Percentiles rank a stretch among this genome's conserved stretches.
phyloP scores from a whole-genome alignment of 2,329 filamentous ascomycete species.

The Fusarium xyrophilum region DNA sequence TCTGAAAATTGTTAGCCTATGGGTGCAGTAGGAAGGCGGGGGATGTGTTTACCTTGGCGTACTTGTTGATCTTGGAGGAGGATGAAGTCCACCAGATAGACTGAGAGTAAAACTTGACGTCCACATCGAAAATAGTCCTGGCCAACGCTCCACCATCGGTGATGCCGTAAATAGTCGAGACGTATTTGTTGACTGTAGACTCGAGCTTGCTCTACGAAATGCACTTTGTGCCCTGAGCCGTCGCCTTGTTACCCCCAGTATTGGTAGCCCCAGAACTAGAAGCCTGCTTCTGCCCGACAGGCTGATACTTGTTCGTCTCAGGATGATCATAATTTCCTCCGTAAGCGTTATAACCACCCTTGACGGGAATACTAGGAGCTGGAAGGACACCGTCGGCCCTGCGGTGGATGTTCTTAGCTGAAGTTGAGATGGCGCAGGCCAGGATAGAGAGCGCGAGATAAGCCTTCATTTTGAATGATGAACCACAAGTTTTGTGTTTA shows the following conservation, averaged over 20 bases:
- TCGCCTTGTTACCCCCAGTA: not conserved
- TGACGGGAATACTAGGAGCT: constrained; percentile 11
- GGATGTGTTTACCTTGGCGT: constrained; percentile 11
- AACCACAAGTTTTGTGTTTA: not conserved
- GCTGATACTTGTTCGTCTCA: constrained; percentile 20
- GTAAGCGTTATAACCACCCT: constrained; percentile 21
- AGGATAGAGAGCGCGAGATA: constrained; percentile 16
- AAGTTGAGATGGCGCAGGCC: constrained; percentile 21
- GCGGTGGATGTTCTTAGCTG: constrained; percentile 16
- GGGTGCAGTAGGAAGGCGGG: accelerated
- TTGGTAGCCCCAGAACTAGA: not conserved
- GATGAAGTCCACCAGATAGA: constrained; percentile 31
- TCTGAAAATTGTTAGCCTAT: not conserved
- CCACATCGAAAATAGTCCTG: constrained; percentile 14
- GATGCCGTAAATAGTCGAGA: constrained; percentile 28
- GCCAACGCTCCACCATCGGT: constrained; percentile 24
- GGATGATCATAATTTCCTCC: constrained; percentile 29
- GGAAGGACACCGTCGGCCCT: constrained; percentile 12
- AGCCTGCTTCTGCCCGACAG: constrained; percentile 16
- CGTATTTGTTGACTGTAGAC: constrained; percentile 31
- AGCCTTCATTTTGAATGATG: constrained; percentile 20
- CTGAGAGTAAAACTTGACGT: constrained; percentile 32
- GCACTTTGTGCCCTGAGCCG: not conserved
- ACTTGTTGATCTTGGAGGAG: constrained; percentile 21
- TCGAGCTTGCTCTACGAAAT: constrained; percentile 19